Evolutionary conservation across 106 monocot genomes (phyloP), one percentile per base, ranked within the genome.

Genomic region (Apostasia shenzhenica): DNA sequence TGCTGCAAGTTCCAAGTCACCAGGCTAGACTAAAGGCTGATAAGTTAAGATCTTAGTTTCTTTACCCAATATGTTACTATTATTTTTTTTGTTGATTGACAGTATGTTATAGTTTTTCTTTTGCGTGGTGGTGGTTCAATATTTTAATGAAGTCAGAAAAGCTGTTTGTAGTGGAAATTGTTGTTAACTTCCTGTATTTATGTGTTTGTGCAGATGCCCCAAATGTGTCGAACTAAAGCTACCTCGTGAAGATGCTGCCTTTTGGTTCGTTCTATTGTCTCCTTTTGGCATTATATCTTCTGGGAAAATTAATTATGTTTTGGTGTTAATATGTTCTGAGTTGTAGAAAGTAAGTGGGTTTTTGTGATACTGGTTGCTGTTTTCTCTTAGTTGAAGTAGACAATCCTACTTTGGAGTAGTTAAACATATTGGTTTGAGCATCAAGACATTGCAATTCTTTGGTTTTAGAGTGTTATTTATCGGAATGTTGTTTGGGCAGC

Each of bases 161-260:
- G 62, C 38, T 45, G n/a, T 4, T 2, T 45, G 4, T 62, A 45
- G 45, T 62, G 9, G 2, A 45, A 10, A 0, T 62, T 26, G 26
- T 45, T 62, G 45, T 11, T 62, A 44, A 45, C 62, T 62, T 62
- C 12, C 11, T 45, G 10, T 8, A 8, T 59, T 37, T 40, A 5
- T 59, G 11, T 2, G 46, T 58, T 26, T 67, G 1, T 53, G 48
- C 75, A 75, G 75, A 51, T 75, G 75, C 43, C 75, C 75, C 12
- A 75, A 75, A 60, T 75, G 75, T 50, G 9, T 75, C 50, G 67
- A 67, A 60, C 59, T 59, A 42, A 67, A 67, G 37, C 67, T 75
- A 67, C 75, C 75, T 59, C 75, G 75, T 10, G 59, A 75, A 75
- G 59, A 13, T 60, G 75, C 75, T 60, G 67, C 67, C 38, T 75